A percentile compares a stretch with the other conserved stretches of the same genome.
These are phyloP conservation scores for Phytophthora vignae DNA, from an alignment of 352 stramenopile species.

Conservation along the genomic window DNA sequence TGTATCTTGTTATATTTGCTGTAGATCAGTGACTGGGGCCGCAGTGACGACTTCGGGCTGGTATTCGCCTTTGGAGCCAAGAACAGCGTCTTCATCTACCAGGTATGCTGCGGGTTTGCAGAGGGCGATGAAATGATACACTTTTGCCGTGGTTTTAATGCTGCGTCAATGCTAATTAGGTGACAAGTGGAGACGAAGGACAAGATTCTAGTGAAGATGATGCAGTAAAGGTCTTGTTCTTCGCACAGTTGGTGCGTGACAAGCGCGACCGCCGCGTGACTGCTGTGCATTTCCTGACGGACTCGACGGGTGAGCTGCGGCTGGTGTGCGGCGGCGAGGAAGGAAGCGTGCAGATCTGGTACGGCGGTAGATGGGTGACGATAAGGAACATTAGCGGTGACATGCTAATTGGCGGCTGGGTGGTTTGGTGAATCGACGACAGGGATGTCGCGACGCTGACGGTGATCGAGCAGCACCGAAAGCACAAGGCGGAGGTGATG, in stretches of 20 bases:
- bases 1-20: neutral
- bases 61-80: slow-evolving; percentile 71
- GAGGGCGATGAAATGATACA: neutral
- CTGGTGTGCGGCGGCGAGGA: slow-evolving; percentile 74
- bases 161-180: slow-evolving; percentile 1
- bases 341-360: slow-evolving; percentile 81
- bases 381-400: neutral
- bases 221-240: slow-evolving; percentile 42
- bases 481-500: slow-evolving; percentile 68
- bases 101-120: slow-evolving; percentile 42
- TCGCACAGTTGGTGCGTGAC: slow-evolving; percentile 56
- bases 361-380: slow-evolving; percentile 2
- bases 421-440: neutral
- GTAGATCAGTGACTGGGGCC: slow-evolving; percentile 77
- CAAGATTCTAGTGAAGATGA: neutral
- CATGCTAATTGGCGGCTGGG: neutral
- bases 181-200: neutral
- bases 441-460: slow-evolving; percentile 60
- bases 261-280: slow-evolving; percentile 74
- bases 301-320: slow-evolving; percentile 39
- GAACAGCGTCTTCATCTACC: slow-evolving; percentile 66
- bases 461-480: slow-evolving; percentile 71
- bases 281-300: slow-evolving; percentile 54
- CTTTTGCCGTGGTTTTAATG: neutral
- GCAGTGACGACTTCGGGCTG: slow-evolving; percentile 41